Conservation (phyloP, 306 rosid species). For the Bauhinia variegata region DNA sequence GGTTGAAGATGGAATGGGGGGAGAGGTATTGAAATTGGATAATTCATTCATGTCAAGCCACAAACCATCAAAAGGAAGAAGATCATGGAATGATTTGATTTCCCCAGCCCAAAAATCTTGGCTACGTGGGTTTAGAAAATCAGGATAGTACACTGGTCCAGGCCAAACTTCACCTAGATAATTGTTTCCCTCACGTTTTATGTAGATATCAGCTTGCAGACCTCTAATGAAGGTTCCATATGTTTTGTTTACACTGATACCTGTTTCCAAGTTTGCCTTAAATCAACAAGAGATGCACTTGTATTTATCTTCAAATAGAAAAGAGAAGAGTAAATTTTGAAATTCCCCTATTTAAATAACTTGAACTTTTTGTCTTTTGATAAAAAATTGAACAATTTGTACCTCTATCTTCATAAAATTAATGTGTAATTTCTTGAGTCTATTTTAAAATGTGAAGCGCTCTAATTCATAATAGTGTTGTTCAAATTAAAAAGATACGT, state of each 20-base stretch:
- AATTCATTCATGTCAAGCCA: constrained; percentile 94
- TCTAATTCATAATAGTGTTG: no score
- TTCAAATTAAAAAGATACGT: no score
- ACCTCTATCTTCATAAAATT: no score
- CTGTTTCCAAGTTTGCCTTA: constrained; percentile 46
- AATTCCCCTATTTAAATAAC: no score
- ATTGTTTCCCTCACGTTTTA: constrained; percentile 65
- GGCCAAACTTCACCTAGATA: constrained; percentile 93
- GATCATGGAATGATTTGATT: constrained; percentile 60
- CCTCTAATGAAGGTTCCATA: constrained; percentile 72
- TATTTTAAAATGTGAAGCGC: no score
- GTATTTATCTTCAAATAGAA: constrained; percentile 5
- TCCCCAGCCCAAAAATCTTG: constrained; percentile 65
- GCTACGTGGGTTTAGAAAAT: constrained; percentile 67
- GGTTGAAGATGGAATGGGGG: constrained; percentile 50
- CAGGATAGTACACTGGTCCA: constrained; percentile 79
- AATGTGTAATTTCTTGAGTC: no score
- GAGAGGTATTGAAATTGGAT: constrained; percentile 71
- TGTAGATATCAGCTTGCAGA: constrained; percentile 62
- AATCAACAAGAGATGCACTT: background rate
- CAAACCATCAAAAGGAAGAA: constrained; percentile 75
- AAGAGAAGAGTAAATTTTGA: background rate
- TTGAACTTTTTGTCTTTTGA: no score
- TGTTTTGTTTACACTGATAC: constrained; percentile 64
- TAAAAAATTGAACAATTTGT: no score